Evolutionary conservation across 768 basidiomycete species (phyloP), one percentile per base, ranked within the genome.

Genomic region (Leucogyrophana mollusca): DNA sequence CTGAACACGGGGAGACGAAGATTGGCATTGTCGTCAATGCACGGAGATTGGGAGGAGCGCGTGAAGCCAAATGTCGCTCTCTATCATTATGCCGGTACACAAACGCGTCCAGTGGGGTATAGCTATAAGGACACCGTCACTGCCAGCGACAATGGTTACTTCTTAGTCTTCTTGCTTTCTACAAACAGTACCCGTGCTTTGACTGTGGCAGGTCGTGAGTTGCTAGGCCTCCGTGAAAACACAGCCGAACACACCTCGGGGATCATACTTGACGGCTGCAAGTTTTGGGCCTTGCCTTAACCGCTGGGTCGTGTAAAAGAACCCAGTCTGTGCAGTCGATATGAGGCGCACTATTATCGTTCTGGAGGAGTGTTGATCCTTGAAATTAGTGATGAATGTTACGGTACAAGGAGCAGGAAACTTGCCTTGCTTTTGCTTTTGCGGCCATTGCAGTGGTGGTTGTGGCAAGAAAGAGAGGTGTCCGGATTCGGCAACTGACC

Each of bases 191-290:
- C 88, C 17, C 85, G 72, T 40, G 74, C 69, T 56, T 82, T 82
- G 30, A 89, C 88, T 90, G 45, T 10, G 41, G 1, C n/a, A n/a
- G n/a, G n/a, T n/a, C n/a, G n/a, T n/a, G n/a, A n/a, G n/a, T n/a
- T n/a, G n/a, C n/a, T n/a, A n/a, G n/a, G n/a, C n/a, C n/a, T n/a
- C n/a, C n/a, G n/a, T n/a, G n/a, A 40, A 50, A 14, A 55, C 8
- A 42, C 43, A 17, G 23, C 3, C 40, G 24, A n/a, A 63, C 81
- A 47, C 63, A 91, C 92, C 90, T 59, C 73, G 70, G 1, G 91
- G 90, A 59, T 95, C 93, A 62, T 94, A 94, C 66, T 94, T 95
- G 56, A 94, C 86, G n/a, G 89, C 85, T 7, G 89, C 83, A 40
- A 95, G 69, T 65, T 79, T 87, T n/a, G 89, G 82, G 2, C 83